Conservation (phyloP, 129 eudicot genomes). For the Gnaphalium uliginosum region DNA sequence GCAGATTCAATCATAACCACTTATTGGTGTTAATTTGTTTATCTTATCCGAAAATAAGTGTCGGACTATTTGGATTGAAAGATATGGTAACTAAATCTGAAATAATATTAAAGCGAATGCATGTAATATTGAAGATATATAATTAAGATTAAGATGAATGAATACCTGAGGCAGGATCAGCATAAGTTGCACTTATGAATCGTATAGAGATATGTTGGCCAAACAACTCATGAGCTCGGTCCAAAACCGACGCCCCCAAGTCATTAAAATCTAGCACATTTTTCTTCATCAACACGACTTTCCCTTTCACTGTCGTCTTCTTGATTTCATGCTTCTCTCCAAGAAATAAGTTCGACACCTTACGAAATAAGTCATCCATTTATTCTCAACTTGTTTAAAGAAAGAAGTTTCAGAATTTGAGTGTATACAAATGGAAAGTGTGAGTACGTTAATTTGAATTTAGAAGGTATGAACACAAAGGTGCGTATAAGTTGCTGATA, state of each 20-base stretch:
- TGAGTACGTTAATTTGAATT: not conserved
- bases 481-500: not conserved
- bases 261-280: constrained; percentile 35
- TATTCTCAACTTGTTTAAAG: not conserved
- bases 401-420: too few species aligned
- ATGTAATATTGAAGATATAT: not conserved
- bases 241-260: constrained; percentile 27
- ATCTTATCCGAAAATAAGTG: not conserved
- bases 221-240: constrained; percentile 37
- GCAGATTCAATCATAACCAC: too few species aligned
- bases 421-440: too few species aligned
- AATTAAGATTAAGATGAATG: not conserved
- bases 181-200: constrained; percentile 36
- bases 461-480: not conserved
- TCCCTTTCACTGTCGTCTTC: constrained; percentile 35
- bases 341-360: not conserved
- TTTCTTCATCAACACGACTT: constrained; percentile 44
- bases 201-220: constrained; percentile 43
- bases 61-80: too few species aligned
- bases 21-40: not conserved
- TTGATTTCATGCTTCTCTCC: constrained; percentile 19
- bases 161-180: constrained; percentile 25
- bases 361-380: constrained; percentile 19
- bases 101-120: not conserved
- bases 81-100: not conserved